Evolutionary conservation across 176 grass and related monocot genomes (phyloP).

Genomic region (Oryza longistaminata): DNA sequence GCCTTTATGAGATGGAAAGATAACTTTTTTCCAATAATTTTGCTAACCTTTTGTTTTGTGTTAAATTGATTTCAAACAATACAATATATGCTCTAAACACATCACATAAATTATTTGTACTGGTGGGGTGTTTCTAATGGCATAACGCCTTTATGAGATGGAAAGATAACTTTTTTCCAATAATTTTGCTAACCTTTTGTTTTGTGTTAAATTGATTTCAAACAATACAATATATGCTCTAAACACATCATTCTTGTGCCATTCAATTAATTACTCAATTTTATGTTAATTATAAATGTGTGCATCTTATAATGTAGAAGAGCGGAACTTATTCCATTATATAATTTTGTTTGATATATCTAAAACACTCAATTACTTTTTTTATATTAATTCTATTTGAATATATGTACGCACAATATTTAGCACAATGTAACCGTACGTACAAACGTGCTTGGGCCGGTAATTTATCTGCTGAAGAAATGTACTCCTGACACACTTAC

Average conservation of each 20-base stretch:
- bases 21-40: background rate
- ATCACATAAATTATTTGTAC: background rate
- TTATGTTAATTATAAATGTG: background rate
- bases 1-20: conserved; percentile 1
- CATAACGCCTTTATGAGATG: background rate
- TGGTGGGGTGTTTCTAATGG: background rate
- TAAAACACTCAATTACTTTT: background rate
- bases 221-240: background rate
- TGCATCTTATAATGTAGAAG: background rate
- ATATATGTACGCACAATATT: background rate
- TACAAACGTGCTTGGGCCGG: no score
- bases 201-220: background rate
- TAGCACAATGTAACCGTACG: no score
- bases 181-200: background rate
- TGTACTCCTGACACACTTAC: no score
- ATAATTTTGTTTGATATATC: no score
- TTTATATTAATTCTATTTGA: background rate
- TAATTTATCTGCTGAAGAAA: no score
- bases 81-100: background rate
- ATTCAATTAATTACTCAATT: background rate
- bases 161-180: background rate
- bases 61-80: background rate
- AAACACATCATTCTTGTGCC: background rate
- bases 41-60: background rate
- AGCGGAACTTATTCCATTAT: background rate